Percentiles rank a stretch among this genome's conserved stretches.
These are phyloP conservation scores for Candida rishiriensis DNA, from an alignment of 805 yeast genomes.

Conservation along the genomic window DNA sequence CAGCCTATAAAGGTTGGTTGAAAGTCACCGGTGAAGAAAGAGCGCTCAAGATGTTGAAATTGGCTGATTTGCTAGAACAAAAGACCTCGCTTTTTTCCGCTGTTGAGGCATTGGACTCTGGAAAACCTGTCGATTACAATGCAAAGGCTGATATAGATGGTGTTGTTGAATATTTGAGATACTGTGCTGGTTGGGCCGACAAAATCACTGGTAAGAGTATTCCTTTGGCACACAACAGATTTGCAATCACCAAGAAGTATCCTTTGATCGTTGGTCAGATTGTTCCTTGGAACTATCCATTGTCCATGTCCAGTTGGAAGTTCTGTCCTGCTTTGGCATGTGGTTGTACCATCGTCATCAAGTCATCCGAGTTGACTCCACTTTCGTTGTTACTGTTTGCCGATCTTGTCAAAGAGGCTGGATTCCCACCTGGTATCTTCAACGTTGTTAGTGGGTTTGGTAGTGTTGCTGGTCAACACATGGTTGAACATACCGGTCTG, in stretches of 20 bases:
- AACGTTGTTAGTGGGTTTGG: slow-evolving; percentile 73
- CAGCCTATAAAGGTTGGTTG: slow-evolving; percentile 45
- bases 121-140: slow-evolving; percentile 46
- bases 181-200: slow-evolving; percentile 63
- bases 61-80: slow-evolving; percentile 48
- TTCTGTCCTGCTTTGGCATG: slow-evolving; percentile 79
- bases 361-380: slow-evolving; percentile 75
- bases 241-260: slow-evolving; percentile 67
- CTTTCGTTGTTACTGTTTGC: slow-evolving; percentile 62
- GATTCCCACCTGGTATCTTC: slow-evolving; percentile 73
- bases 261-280: slow-evolving; percentile 65
- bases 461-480: slow-evolving; percentile 59
- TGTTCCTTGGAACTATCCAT: slow-evolving; percentile 71
- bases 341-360: slow-evolving; percentile 69
- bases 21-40: slow-evolving; percentile 38
- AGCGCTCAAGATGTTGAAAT: slow-evolving; percentile 37
- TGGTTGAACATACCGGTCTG: slow-evolving; percentile 56
- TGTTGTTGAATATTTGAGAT: slow-evolving; percentile 41
- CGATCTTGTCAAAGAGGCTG: slow-evolving; percentile 53
- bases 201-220: slow-evolving; percentile 43
- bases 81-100: slow-evolving; percentile 45
- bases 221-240: slow-evolving; percentile 37
- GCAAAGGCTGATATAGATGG: slow-evolving; percentile 47
- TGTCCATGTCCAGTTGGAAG: slow-evolving; percentile 75
- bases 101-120: slow-evolving; percentile 53